These are phyloP conservation scores for Cutaneotrichosporon dermatis DNA, from an alignment of 1,284 basidiomycete species.

Conservation along the genomic window DNA sequence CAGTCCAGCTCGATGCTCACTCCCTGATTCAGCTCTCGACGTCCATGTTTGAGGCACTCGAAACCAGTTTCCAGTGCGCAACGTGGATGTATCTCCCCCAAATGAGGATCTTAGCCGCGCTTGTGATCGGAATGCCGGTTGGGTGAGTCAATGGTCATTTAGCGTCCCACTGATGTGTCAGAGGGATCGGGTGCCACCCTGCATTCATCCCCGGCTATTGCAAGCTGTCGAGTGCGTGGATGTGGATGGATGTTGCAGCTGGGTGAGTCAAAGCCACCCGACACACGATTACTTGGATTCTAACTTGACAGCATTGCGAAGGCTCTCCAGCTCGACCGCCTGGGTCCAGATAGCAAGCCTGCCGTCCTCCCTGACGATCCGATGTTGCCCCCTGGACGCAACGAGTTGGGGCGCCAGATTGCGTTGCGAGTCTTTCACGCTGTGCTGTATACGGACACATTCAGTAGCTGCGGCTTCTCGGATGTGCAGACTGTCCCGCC, in stretches of 20 bases:
- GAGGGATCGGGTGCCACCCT: background rate
- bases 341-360: background rate
- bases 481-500: background rate
- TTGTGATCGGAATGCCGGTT: background rate
- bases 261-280: background rate
- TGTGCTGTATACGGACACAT: background rate
- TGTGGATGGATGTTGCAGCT: conserved; percentile 1
- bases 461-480: background rate
- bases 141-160: background rate
- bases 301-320: background rate
- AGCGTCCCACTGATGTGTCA: background rate
- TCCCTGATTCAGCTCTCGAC: background rate
- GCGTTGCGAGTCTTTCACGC: background rate
- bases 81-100: conserved; percentile 1
- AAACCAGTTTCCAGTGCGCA: background rate
- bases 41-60: background rate
- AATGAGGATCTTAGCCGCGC: background rate
- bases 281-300: no score
- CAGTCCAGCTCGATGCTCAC: background rate
- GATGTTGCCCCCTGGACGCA: background rate
- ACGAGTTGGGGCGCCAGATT: background rate
- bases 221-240: background rate
- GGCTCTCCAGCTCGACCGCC: conserved; percentile 1
- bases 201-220: background rate
- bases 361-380: background rate